These are phyloP conservation scores for Cyberlindnera maritima DNA, from an alignment of 805 yeast genomes.

Conservation along the genomic window DNA sequence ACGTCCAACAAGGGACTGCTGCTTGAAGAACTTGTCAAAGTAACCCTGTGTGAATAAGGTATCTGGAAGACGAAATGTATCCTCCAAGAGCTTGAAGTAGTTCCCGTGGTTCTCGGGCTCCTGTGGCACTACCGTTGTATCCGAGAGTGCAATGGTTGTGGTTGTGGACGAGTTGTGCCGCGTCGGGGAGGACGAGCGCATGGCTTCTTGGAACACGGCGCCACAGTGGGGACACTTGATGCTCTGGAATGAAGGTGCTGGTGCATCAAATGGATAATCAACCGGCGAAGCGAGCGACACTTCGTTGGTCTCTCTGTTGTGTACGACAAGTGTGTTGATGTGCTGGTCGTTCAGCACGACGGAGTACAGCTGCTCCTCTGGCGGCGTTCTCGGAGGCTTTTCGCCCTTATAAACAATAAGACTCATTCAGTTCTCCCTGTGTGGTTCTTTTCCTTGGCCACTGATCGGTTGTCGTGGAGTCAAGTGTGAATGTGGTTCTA, in stretches of 20 bases:
- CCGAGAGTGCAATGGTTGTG: not conserved
- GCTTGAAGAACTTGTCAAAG: constrained; percentile 66
- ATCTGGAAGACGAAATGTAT: constrained; percentile 36
- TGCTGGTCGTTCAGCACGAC: constrained; percentile 17
- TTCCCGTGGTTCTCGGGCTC: constrained; percentile 9
- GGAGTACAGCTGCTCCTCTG: constrained; percentile 16
- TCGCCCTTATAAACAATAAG: constrained; percentile 14
- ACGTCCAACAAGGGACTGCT: constrained; percentile 61
- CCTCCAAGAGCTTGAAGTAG: constrained; percentile 24
- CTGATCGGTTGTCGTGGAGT: no score
- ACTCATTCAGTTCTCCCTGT: constrained; percentile 11
- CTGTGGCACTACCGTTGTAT: not conserved
- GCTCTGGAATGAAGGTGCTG: not conserved
- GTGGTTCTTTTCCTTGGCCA: no score
- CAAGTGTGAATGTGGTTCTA: not conserved
- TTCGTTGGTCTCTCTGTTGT: constrained; percentile 18
- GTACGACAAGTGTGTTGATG: constrained; percentile 12
- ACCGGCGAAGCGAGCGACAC: constrained; percentile 11
- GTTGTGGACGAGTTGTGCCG: not conserved
- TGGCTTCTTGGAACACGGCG: constrained; percentile 3
- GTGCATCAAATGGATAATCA: not conserved
- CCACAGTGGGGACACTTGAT: constrained; percentile 20
- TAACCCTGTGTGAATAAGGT: constrained; percentile 80
- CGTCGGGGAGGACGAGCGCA: not conserved
- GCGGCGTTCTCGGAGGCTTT: constrained; percentile 3